Percentiles rank a stretch among this genome's conserved stretches.
Evolutionary conservation across 2,329 filamentous ascomycete genomes (phyloP).

Genomic region (Apiospora hydei): DNA sequence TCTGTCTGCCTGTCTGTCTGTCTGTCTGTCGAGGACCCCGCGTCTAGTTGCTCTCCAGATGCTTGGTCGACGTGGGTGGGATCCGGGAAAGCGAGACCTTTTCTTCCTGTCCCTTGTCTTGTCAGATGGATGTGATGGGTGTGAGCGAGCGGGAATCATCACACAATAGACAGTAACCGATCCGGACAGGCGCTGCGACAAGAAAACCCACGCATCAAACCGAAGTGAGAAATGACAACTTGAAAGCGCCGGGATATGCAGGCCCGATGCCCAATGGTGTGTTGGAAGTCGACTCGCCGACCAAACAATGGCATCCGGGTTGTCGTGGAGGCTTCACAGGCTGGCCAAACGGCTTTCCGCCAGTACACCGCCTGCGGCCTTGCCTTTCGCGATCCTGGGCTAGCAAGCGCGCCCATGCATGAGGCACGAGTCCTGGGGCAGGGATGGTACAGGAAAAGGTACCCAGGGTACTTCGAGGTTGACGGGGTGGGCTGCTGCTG

Average conservation of each 20-base stretch:
- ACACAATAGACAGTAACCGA: constrained; percentile 13
- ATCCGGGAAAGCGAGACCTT: not conserved
- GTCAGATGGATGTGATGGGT: constrained; percentile 8
- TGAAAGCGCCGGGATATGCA: constrained; percentile 14
- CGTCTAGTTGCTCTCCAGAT: constrained; percentile 13
- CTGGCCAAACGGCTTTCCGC: constrained; percentile 24
- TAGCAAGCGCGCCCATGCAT: constrained; percentile 25
- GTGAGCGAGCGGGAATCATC: not conserved
- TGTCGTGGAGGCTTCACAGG: constrained; percentile 23
- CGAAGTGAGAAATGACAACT: constrained; percentile 14
- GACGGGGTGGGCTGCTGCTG: not conserved
- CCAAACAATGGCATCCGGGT: constrained; percentile 18
- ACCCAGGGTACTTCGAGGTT: not conserved
- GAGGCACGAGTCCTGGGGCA: constrained; percentile 21
- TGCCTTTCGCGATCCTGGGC: constrained; percentile 14
- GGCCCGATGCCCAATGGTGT: constrained; percentile 8
- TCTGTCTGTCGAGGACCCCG: not conserved
- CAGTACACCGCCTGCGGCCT: constrained; percentile 24
- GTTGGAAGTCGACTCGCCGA: not conserved
- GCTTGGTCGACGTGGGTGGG: constrained; percentile 11
- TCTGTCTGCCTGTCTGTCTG: not conserved
- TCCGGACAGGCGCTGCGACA: not conserved
- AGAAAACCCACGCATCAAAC: constrained; percentile 3
- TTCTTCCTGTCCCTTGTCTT: not conserved
- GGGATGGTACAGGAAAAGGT: constrained; percentile 3